These are phyloP conservation scores for Pichia gijzeniarum DNA, from an alignment of 805 yeast species.

Conservation along the genomic window DNA sequence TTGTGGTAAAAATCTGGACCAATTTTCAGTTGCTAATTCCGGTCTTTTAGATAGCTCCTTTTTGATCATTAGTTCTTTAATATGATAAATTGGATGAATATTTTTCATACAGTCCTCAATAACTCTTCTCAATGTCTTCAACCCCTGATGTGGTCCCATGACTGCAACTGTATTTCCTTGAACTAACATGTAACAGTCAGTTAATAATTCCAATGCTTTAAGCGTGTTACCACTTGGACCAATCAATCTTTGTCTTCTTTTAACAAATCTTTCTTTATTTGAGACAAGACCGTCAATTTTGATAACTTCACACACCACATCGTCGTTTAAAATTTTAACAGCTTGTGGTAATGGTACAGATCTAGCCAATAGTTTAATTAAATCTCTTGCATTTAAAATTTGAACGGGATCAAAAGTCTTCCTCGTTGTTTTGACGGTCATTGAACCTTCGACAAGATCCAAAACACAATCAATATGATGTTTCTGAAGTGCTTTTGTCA, in stretches of 20 bases:
- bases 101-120: slow-evolving; percentile 98
- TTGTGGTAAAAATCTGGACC: slow-evolving; percentile 94
- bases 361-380: slow-evolving; percentile 87
- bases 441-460: slow-evolving; percentile 91
- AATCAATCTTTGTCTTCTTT: slow-evolving; percentile 91
- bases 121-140: slow-evolving; percentile 86
- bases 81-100: slow-evolving; percentile 95
- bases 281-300: slow-evolving; percentile 86
- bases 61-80: slow-evolving; percentile 95
- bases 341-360: slow-evolving; percentile 98
- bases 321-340: slow-evolving; percentile 83
- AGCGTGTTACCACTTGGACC: slow-evolving; percentile 97
- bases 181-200: slow-evolving; percentile 92
- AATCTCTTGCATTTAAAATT: slow-evolving; percentile 88
- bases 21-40: slow-evolving; percentile 90
- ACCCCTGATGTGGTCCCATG: slow-evolving; percentile 94
- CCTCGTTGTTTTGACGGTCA: slow-evolving; percentile 94
- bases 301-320: slow-evolving; percentile 90
- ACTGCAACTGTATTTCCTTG: slow-evolving; percentile 97
- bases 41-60: slow-evolving; percentile 93
- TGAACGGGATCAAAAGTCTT: slow-evolving; percentile 94
- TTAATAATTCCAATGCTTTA: slow-evolving; percentile 88
- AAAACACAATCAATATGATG: slow-evolving; percentile 77
- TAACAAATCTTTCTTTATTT: slow-evolving; percentile 89
- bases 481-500: slow-evolving; percentile 68